Percentiles rank a stretch among this genome's conserved stretches.
These are phyloP conservation scores for Tillandsia leiboldiana DNA, from an alignment of 176 grass and related monocot genomes.

Conservation along the genomic window DNA sequence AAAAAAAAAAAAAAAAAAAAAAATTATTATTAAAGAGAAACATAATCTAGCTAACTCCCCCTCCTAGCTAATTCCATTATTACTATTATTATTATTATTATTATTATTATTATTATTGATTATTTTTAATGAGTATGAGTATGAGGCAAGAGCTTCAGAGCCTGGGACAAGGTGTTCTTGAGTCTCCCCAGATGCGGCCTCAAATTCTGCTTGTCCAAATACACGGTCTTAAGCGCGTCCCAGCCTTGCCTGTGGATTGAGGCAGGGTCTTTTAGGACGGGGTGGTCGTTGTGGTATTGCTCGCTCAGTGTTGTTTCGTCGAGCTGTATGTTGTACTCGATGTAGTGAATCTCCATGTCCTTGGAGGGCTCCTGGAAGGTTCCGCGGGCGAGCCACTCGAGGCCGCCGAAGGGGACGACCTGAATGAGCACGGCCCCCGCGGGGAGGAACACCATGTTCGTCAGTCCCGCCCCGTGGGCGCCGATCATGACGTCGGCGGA, in stretches of 20 bases:
- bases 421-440: constrained; percentile 73
- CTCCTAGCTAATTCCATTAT: no score
- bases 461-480: constrained; percentile 80
- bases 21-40: no score
- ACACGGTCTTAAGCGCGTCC: constrained; percentile 60
- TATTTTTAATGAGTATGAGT: neutral
- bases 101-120: neutral
- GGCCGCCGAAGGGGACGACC: constrained; percentile 69
- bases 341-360: constrained; percentile 72
- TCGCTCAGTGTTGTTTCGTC: constrained; percentile 85
- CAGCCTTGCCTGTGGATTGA: constrained; percentile 75
- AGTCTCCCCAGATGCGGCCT: constrained; percentile 66
- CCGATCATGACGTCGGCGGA: constrained; percentile 91
- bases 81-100: neutral
- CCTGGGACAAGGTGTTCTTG: constrained; percentile 68
- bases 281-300: constrained; percentile 62
- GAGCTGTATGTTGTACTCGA: constrained; percentile 68
- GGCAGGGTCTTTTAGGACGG: constrained; percentile 55
- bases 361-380: constrained; percentile 68
- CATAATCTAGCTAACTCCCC: neutral
- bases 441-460: constrained; percentile 90
- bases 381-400: constrained; percentile 67
- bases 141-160: constrained; percentile 61
- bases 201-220: constrained; percentile 92
- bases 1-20: no score